phyloP scores from a whole-genome alignment of 2,329 filamentous ascomycete species.

The Fusarium sp. region DNA sequence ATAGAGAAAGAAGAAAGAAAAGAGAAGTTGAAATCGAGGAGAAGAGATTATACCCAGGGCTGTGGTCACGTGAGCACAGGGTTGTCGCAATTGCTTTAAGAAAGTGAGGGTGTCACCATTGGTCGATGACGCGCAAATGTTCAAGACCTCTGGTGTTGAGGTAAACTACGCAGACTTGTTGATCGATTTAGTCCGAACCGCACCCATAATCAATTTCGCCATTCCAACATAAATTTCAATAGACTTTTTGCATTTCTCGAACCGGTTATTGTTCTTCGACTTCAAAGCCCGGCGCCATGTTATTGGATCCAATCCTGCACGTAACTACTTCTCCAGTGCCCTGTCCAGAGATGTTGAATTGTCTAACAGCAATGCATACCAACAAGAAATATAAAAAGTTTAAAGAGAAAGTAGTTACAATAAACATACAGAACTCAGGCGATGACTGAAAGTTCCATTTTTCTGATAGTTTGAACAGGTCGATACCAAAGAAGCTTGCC shows the following conservation, averaged over 20 bases:
- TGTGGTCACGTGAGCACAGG: background rate
- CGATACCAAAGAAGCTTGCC: background rate
- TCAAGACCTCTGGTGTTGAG: background rate
- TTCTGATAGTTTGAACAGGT: background rate
- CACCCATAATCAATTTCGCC: fast-evolving
- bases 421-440: background rate
- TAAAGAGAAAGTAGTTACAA: background rate
- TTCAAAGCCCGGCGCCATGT: too few species aligned
- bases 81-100: fast-evolving
- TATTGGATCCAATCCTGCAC: background rate
- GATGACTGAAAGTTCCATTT: background rate
- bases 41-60: background rate
- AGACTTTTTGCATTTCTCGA: fast-evolving
- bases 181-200: background rate
- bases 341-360: background rate
- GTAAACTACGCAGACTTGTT: background rate
- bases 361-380: background rate
- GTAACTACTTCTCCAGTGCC: too few species aligned
- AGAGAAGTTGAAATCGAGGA: background rate
- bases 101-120: background rate
- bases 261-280: background rate
- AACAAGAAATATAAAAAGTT: background rate
- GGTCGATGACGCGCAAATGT: fast-evolving
- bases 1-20: background rate
- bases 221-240: fast-evolving